These are phyloP conservation scores for Bretschneidera sinensis DNA, from an alignment of 345 rosid genomes.

Conservation along the genomic window DNA sequence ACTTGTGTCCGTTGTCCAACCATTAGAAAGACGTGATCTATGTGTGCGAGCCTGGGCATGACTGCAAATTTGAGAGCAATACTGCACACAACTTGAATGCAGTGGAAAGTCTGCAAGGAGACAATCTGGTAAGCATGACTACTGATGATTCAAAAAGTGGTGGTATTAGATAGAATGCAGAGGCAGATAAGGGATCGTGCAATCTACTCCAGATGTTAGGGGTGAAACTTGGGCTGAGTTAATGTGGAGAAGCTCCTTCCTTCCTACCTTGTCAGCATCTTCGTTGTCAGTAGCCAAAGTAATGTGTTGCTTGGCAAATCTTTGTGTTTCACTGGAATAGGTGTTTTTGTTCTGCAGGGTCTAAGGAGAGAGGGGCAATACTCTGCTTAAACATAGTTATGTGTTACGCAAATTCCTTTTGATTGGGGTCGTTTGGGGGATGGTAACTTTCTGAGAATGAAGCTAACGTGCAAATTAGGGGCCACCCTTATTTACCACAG, in stretches of 20 bases:
- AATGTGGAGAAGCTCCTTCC: background rate
- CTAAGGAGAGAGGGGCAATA: too few relatives aligned
- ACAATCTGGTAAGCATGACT: too few relatives aligned
- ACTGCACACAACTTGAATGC: background rate
- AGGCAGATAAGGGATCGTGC: background rate
- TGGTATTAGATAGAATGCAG: background rate
- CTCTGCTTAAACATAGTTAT: too few relatives aligned
- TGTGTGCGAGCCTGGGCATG: background rate
- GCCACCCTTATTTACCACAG: too few relatives aligned
- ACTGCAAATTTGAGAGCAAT: background rate
- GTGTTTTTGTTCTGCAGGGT: slow-evolving; percentile 90
- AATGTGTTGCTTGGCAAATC: too few relatives aligned
- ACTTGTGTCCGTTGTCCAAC: background rate
- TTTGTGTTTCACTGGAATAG: too few relatives aligned
- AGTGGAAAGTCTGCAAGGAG: background rate
- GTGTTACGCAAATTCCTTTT: too few relatives aligned
- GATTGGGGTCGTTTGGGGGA: too few relatives aligned
- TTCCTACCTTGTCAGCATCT: background rate
- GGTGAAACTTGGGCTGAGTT: background rate
- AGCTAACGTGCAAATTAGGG: too few relatives aligned
- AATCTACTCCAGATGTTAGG: slow-evolving; percentile 1
- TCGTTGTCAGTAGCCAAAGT: background rate
- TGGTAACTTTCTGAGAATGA: too few relatives aligned
- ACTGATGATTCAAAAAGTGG: background rate
- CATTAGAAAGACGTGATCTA: background rate